Evolutionary conservation across 2,329 filamentous ascomycete species (phyloP).

Genomic region (Diaporthe capsici): DNA sequence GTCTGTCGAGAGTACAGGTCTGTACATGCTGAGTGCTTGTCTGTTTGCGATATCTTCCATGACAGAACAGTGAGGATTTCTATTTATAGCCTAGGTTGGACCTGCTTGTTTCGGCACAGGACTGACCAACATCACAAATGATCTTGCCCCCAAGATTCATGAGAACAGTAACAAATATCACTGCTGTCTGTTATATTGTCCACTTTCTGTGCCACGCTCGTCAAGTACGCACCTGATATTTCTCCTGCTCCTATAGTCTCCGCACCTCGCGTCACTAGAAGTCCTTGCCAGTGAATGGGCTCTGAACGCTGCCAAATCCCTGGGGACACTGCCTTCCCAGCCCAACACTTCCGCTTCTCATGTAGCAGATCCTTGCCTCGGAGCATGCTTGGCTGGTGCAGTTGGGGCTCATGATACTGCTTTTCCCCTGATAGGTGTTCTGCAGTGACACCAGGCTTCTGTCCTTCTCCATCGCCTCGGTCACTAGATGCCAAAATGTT

Average conservation of each 20-base stretch:
- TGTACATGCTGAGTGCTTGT: not conserved
- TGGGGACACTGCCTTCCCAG: conserved; percentile 66
- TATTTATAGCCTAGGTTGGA: not conserved
- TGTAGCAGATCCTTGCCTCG: conserved; percentile 70
- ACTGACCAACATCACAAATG: not conserved
- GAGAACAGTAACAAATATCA: not conserved
- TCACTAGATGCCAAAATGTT: conserved; percentile 71
- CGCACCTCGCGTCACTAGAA: conserved; percentile 43
- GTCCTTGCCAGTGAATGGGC: conserved; percentile 52
- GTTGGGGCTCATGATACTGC: conserved; percentile 62
- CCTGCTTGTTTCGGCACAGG: not conserved
- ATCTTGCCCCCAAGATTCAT: not conserved
- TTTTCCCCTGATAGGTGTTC: conserved; percentile 67
- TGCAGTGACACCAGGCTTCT: conserved; percentile 62
- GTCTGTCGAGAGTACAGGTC: not conserved
- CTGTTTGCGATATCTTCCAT: not conserved
- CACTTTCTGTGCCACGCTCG: not conserved
- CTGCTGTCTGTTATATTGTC: not conserved
- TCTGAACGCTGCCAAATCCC: conserved; percentile 60
- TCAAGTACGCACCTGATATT: not conserved
- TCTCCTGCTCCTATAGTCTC: not conserved
- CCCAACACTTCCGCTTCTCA: conserved; percentile 67
- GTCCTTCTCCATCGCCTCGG: conserved; percentile 68
- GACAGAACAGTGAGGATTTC: not conserved
- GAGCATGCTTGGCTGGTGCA: conserved; percentile 66